Evolutionary conservation across 129 eudicot species (phyloP), one percentile per base, ranked within the genome.

Genomic region (Artemisia annua): DNA sequence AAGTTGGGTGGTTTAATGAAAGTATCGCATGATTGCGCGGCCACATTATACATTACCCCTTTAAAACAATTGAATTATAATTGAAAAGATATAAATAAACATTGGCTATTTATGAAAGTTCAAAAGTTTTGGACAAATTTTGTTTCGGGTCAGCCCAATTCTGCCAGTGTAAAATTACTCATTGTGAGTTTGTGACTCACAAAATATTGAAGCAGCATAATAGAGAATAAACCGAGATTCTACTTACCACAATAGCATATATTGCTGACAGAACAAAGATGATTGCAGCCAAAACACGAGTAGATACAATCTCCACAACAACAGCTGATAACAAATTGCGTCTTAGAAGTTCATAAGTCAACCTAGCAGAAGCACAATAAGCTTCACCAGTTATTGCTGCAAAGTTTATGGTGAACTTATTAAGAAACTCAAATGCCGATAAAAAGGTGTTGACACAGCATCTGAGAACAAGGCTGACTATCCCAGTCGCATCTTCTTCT

Each of bases 351-450:
- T 95, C 99, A 67, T 88, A 95, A 0, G 97, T 82, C 88, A 95
- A 86, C 80, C 81, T 88, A 11, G 99, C 96, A 78, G 96, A 87
- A 30, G 84, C 76, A 82, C 97, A 90, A 78, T 95, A 95, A 14
- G 99, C 85, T 86, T 95, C 97, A 66, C 99, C 99, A 14, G 99
- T 95, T 72, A 95, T 90, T 5, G 99, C 99, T 9, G 94, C 87
- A 76, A 95, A 95, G 73, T 88, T 95, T 53, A 95, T 82, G 66
- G 99, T 91, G 81, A 95, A 95, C 75, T 95, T 88, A 77, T 95
- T 95, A 43, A 90, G 83, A 79, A 95, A 95, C 28, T 95, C 96
- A 59, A 95, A 76, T 22, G 97, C 88, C 0, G 86, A 71, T 70
- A 95, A 76, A 5, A 95, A 68, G 50, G 87, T 66, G 64, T 83